phyloP scores from a whole-genome alignment of 1,284 basidiomycete species.

The Tausonia pullulans region DNA sequence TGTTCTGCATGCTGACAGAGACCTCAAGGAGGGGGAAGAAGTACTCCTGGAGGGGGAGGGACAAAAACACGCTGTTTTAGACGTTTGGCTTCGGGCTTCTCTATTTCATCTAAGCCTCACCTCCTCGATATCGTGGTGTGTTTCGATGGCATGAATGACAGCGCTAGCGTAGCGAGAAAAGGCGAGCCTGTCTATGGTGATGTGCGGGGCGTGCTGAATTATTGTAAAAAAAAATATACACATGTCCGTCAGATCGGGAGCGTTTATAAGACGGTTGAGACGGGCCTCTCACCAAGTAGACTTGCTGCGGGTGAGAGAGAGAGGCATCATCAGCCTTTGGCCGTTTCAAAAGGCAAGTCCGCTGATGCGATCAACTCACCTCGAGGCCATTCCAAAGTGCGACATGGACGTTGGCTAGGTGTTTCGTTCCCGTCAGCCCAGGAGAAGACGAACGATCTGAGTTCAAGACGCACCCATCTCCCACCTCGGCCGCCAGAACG shows the following conservation, averaged over 20 bases:
- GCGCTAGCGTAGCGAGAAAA: not conserved
- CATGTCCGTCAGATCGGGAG: not conserved
- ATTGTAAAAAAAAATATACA: not conserved
- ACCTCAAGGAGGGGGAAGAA: constrained; percentile 6
- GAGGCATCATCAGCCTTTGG: too few relatives aligned
- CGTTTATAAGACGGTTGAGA: too few relatives aligned
- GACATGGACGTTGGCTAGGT: constrained; percentile 2
- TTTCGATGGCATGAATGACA: constrained; percentile 2
- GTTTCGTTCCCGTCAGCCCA: not conserved
- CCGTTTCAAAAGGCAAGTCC: too few relatives aligned
- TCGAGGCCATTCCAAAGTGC: constrained; percentile 1
- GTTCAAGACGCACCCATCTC: not conserved
- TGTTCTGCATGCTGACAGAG: not conserved
- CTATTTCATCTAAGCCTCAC: not conserved
- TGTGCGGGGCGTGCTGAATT: not conserved
- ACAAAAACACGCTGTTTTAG: not conserved
- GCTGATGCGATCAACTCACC: too few relatives aligned
- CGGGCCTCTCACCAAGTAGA: not conserved
- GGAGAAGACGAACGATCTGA: not conserved
- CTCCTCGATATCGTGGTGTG: not conserved
- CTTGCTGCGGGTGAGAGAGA: not conserved
- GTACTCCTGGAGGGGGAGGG: not conserved
- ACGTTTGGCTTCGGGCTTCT: not conserved
- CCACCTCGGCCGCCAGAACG: constrained; percentile 6
- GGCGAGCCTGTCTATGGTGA: not conserved